Percentiles rank a stretch among this genome's conserved stretches.
Conservation (phyloP, 192 early-diverging fungal genomes). For the Jimgerdemannia flammicorona region DNA sequence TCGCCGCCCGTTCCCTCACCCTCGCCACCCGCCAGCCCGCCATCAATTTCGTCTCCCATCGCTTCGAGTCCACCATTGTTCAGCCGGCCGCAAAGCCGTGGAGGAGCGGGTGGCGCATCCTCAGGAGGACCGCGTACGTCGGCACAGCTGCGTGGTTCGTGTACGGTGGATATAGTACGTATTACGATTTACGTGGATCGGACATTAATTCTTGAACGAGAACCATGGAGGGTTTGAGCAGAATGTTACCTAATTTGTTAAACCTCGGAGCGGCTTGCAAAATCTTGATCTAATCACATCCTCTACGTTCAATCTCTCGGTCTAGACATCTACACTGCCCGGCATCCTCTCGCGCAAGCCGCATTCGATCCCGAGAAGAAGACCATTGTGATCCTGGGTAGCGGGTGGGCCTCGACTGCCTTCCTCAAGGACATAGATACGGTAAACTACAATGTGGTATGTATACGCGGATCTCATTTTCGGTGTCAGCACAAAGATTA, state of each 20-base stretch:
- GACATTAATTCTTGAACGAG: too few relatives aligned
- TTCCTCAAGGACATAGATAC: conserved; percentile 35
- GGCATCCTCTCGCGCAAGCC: conserved; percentile 35
- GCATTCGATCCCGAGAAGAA: conserved; percentile 42
- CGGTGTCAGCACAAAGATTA: too few relatives aligned
- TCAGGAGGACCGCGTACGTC: neutral
- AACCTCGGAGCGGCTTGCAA: too few relatives aligned
- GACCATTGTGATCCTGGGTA: conserved; percentile 33
- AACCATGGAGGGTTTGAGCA: too few relatives aligned
- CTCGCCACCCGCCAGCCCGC: neutral
- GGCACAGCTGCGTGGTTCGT: neutral
- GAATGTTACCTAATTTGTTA: too few relatives aligned
- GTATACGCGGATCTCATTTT: neutral
- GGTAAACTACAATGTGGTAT: conserved; percentile 36
- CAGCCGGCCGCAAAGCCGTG: neutral
- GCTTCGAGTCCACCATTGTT: neutral
- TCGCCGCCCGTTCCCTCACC: neutral
- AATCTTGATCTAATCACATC: too few relatives aligned
- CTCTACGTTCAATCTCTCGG: neutral
- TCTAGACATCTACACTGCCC: conserved; percentile 7
- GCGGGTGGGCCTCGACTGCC: conserved; percentile 38
- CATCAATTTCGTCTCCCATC: neutral
- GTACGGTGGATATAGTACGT: neutral
- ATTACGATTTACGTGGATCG: neutral
- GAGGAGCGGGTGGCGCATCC: neutral